phyloP scores from a whole-genome alignment of 1,284 basidiomycete genomes.

The Xerocomus nothofagi region DNA sequence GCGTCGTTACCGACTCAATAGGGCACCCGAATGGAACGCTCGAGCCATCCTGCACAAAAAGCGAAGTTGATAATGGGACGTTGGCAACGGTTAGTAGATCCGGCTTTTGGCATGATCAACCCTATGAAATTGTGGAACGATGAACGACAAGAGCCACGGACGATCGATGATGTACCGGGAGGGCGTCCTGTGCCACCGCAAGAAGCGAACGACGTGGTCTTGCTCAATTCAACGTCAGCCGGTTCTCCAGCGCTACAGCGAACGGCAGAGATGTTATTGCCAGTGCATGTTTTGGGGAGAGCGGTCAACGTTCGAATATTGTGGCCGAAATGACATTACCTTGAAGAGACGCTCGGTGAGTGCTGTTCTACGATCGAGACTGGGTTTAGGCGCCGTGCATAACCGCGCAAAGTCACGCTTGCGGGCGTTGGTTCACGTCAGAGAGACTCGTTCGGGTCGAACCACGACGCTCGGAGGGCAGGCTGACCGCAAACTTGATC shows the following conservation, averaged over 20 bases:
- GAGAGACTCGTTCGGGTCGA: not conserved
- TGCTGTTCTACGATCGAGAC: not conserved
- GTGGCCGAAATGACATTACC: not conserved
- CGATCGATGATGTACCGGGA: constrained; percentile 3
- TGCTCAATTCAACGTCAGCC: not conserved
- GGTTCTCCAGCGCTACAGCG: constrained; percentile 7
- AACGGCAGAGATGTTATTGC: not conserved
- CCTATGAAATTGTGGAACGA: not conserved
- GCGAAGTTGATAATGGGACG: constrained; percentile 2
- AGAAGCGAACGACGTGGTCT: not conserved
- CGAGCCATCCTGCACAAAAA: constrained; percentile 21
- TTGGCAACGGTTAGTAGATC: constrained; percentile 1
- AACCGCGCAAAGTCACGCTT: not conserved
- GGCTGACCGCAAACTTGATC: not conserved
- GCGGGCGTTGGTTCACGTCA: not conserved
- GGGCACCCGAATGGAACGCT: constrained; percentile 4
- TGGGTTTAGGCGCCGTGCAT: not conserved
- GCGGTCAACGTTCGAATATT: not conserved
- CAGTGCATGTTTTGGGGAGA: not conserved
- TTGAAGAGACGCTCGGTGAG: not conserved
- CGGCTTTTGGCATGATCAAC: not conserved
- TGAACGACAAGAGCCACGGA: constrained; percentile 14
- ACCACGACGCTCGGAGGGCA: not conserved
- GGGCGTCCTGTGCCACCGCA: constrained; percentile 3
- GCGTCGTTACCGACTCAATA: not conserved